Base-by-base conservation (phyloP, 2,329 filamentous ascomycete genomes). In the Fusarium sp. region DNA sequence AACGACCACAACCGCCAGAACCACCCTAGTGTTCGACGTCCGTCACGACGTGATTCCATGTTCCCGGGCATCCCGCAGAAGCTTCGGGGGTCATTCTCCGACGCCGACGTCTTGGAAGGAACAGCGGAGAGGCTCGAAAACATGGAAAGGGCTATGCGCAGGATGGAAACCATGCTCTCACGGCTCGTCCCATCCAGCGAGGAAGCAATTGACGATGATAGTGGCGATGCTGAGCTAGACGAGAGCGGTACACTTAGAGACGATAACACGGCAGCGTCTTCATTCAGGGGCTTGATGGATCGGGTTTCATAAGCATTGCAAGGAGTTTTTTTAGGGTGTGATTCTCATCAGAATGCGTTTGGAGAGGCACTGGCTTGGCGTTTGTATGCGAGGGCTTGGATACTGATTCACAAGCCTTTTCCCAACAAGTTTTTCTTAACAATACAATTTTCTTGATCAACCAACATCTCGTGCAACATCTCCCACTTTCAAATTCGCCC, bases 11-110 rank as follows among this genome's bases (percentile, higher is more conserved):
- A 4, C 13, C 57, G 68, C 1, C 54, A 20, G 25, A 72, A 66
- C 16, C 83, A 84, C n/a, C 73, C 76, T 20, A 75, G 77, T 37
- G 23, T 66, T 16, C 77, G 80, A 34, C 80, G 83, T 23, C 80
- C 84, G 16, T 84, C 84, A 56, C 85, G 89, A 39, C 84, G 89
- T 56, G 89, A 91, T 80, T 91, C 89, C 43, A 89, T 90, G 70
- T 90, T 89, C 67, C 88, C 88, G 0, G 86, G 87, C 1, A 81
- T 90, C 18, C 72, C 81, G 6, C 79, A 78, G 59, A 88, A 90
- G 79, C 79, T 91, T 70, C 84, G 85, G 30, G 82, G 83, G 1
- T 86, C 88, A 8, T 83, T 90, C 67, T 82, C 83, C 34, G 87
- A 88, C 32, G 82, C 84, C 14, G 83, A 85, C 41, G 87, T 87